Evolutionary conservation across 2,329 filamentous ascomycete species (phyloP), one percentile per base, ranked within the genome.

Genomic region (Fusarium sp.): DNA sequence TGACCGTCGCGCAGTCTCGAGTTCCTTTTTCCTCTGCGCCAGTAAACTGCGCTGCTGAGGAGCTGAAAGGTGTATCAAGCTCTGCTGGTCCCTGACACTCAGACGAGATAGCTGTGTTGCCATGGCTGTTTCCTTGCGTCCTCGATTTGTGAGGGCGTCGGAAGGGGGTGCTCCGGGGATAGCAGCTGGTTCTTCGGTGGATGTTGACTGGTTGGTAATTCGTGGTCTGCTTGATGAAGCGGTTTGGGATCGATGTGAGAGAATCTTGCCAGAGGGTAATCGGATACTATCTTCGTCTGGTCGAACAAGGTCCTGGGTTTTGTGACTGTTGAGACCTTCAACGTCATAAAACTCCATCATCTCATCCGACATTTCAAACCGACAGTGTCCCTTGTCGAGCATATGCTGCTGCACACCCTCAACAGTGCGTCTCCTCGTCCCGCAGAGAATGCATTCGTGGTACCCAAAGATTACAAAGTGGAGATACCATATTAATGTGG

Each of bases 321-420:
- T 35, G 14, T 20, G 30, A 2, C 41, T 30, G 6, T 35, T 48
- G 11, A 14, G 52, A 25, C 52, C 32, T 23, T 57, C 37, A 8
- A n/a, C 11, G 8, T 67, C 20, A 5, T 35, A 64, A 60, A 87
- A 87, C 7, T 86, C 83, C 37, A 76, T 72, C 35, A 82, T 83
- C 43, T 87, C 84, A 1, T 81, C 80, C n/a, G 78, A 64, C 3
- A 85, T 75, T 34, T 86, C 80, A 50, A 88, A 82, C 6, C 79
- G 83, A 74, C 87, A 89, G 67, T 89, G 87, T 0, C 85, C 83
- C 62, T 87, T 88, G 11, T 80, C 83, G 1, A 79, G 72, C 87
- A 89, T 89, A 71, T 89, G 88, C 35, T 88, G 86, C 64, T 88
- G 86, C 0, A 85, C 83, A 0, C 83, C 88, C 66, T 87, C 81